phyloP scores from a whole-genome alignment of 805 yeast species.

The Metschnikowia amazonensis region DNA sequence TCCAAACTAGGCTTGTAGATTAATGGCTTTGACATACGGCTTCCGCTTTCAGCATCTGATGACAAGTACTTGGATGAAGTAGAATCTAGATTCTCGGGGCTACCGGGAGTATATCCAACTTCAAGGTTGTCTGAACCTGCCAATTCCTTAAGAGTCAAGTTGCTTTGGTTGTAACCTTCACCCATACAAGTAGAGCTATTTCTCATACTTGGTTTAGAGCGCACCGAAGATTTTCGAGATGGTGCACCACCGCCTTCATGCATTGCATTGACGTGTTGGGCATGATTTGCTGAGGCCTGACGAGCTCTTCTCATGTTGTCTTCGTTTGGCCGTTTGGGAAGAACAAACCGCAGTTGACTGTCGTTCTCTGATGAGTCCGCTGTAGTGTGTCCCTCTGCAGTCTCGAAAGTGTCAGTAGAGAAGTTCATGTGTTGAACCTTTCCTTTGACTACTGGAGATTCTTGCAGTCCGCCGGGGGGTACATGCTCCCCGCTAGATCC shows the following conservation, averaged over 20 bases:
- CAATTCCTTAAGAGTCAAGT: background rate
- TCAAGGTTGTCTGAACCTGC: too few species aligned
- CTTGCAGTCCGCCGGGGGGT: background rate
- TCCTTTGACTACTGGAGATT: background rate
- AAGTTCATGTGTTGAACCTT: background rate
- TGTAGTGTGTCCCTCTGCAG: conserved; percentile 12
- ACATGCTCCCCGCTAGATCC: background rate
- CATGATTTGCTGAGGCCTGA: conserved; percentile 12
- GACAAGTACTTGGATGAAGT: conserved; percentile 1
- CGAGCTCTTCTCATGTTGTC: conserved; percentile 15
- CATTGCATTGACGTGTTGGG: background rate
- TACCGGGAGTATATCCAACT: too few species aligned
- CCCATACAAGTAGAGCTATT: background rate
- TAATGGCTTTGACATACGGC: background rate
- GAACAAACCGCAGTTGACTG: conserved; percentile 2
- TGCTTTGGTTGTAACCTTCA: background rate
- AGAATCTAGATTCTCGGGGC: background rate
- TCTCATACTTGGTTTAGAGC: background rate
- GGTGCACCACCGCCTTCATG: background rate
- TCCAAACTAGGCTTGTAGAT: background rate
- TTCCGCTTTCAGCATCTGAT: background rate
- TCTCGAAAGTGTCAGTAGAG: conserved; percentile 16
- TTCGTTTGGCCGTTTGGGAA: conserved; percentile 18
- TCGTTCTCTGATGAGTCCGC: background rate
- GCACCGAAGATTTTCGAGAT: background rate